A percentile compares a stretch with the other conserved stretches of the same genome.
Conservation (phyloP, 257 asterid species). For the Orobanche coerulescens region DNA sequence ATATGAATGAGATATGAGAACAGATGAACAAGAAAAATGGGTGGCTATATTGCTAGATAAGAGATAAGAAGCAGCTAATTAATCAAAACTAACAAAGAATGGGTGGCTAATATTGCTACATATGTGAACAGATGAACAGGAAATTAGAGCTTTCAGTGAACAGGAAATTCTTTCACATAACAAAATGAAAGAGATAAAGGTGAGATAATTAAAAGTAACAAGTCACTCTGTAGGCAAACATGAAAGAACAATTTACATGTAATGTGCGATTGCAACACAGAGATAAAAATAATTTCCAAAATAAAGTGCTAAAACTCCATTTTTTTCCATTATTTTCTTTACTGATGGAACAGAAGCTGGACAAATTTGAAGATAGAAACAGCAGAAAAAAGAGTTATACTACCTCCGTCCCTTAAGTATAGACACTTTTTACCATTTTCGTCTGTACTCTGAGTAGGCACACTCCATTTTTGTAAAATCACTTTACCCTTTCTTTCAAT, state of each 20-base stretch:
- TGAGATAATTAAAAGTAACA: not conserved
- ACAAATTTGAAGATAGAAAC: not conserved
- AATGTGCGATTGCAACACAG: not conserved
- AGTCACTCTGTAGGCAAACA: not conserved
- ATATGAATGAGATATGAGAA: not conserved
- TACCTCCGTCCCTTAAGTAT: too few species aligned
- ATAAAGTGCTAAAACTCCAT: not conserved
- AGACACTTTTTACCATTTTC: too few species aligned
- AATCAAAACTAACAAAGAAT: not conserved
- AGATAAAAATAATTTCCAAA: not conserved
- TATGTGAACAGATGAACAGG: not conserved
- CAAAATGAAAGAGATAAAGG: not conserved
- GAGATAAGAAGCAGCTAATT: not conserved
- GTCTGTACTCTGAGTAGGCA: too few species aligned
- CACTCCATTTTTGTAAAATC: too few species aligned
- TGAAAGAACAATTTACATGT: not conserved
- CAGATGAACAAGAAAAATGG: not conserved
- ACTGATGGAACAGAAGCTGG: not conserved
- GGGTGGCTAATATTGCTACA: not conserved
- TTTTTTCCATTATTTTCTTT: not conserved
- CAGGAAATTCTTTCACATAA: not conserved
- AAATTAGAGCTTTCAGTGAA: not conserved
- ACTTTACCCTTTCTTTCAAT: too few species aligned
- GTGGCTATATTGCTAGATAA: too few species aligned
- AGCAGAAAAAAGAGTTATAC: too few species aligned